Base-by-base conservation (phyloP, 495 filamentous ascomycete genomes). In the Alectoria sarmentosa region DNA sequence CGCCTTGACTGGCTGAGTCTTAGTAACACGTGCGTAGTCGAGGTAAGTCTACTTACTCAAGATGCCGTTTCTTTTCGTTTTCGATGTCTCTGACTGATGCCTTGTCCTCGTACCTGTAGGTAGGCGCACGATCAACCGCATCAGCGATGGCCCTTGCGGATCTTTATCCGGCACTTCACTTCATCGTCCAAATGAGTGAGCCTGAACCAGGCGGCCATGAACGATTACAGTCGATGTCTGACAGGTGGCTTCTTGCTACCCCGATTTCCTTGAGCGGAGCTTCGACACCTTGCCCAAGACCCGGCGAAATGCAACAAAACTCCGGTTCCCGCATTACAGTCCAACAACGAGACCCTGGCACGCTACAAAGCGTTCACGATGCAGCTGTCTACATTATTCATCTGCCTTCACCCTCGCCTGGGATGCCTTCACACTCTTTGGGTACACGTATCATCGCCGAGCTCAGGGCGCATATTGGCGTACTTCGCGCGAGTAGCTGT, bases 381-480 rank as follows among this genome's bases (percentile, higher is more conserved):
- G 75, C 73, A 1, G 70, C 72, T 13, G 62, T 77, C 23, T 77
- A 74, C 69, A 73, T 77, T 36, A n/a, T n/a, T n/a, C n/a, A n/a
- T n/a, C n/a, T 21, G 7, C 62, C 60, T 76, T 3, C 65, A 63
- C 48, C 65, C 70, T 8, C 66, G 70, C 42, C 57, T 9, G 55
- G 19, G 55, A 13, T 62, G 30, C 46, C 66, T 2, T 66, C 56
- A 49, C 36, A 3, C 11, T 44, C 62, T 7, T 63, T 73, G 17
- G 30, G 54, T 0, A 38, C 65, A 37, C 69, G 39, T 36, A 69
- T 73, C 19, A 28, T 62, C n/a, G 63, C 64, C 34, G 71, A 74
- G 42, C 58, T 74, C 21, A 48, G 59, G 21, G 62, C 66, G 21
- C 72, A 74, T 57, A 49, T 69, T 32, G 64, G 62, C 21, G 62